Evolutionary conservation across 1,284 basidiomycete species (phyloP).

Genomic region (Sanguinoderma infundibulare): DNA sequence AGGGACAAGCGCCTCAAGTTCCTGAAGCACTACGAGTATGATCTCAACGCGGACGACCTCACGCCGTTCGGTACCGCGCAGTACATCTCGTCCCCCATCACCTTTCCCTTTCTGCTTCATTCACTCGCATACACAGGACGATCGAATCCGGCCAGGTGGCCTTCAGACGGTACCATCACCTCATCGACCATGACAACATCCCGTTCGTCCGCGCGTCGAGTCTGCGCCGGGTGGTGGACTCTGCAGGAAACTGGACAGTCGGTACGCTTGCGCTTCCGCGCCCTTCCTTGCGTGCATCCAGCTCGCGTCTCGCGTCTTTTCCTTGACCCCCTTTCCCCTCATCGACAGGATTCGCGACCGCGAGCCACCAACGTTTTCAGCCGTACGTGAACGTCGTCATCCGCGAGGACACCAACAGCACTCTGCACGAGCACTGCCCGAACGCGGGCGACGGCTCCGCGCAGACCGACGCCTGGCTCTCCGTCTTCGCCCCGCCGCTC

Average conservation of each 20-base stretch:
- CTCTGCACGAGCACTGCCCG: slow-evolving; percentile 73
- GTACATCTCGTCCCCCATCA: slow-evolving; percentile 46
- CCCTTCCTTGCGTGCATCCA: background rate
- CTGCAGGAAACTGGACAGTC: slow-evolving; percentile 73
- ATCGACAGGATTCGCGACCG: slow-evolving; percentile 54
- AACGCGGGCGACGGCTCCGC: slow-evolving; percentile 52
- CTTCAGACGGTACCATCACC: slow-evolving; percentile 53
- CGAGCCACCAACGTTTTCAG: slow-evolving; percentile 29
- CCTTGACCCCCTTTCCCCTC: too few species aligned
- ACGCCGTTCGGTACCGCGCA: slow-evolving; percentile 74
- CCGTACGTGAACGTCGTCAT: slow-evolving; percentile 56
- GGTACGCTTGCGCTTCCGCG: slow-evolving; percentile 44
- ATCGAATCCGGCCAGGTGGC: slow-evolving; percentile 51
- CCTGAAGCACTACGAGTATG: slow-evolving; percentile 60
- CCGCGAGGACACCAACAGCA: slow-evolving; percentile 65
- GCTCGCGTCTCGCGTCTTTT: too few species aligned
- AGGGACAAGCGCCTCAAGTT: slow-evolving; percentile 60
- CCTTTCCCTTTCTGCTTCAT: background rate
- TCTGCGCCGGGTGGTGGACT: slow-evolving; percentile 64
- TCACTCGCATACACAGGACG: slow-evolving; percentile 50
- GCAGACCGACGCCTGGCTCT: slow-evolving; percentile 57
- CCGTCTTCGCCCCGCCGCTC: slow-evolving; percentile 58
- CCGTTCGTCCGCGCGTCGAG: slow-evolving; percentile 74
- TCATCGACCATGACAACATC: slow-evolving; percentile 46
- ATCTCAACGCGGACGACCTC: slow-evolving; percentile 63